These are phyloP conservation scores for Ceriops tagal DNA, from an alignment of 345 rosid genomes.

Conservation along the genomic window DNA sequence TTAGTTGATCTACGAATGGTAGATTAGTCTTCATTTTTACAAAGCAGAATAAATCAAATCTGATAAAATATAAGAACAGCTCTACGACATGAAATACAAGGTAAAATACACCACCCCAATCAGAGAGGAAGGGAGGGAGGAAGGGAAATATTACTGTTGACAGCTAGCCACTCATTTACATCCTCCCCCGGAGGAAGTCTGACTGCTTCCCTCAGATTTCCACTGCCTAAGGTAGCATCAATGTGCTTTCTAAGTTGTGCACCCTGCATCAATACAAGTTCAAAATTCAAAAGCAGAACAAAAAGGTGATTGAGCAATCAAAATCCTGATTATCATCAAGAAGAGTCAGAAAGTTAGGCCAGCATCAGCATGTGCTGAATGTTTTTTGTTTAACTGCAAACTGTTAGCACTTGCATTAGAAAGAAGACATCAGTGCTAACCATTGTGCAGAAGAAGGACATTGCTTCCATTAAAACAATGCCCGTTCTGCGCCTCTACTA, in stretches of 20 bases:
- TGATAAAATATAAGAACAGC: background rate
- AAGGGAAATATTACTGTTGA: slow-evolving; percentile 54
- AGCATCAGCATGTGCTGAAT: background rate
- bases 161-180: slow-evolving; percentile 98
- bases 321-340: background rate
- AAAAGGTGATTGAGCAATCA: background rate
- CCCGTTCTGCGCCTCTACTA: background rate
- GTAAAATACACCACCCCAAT: background rate
- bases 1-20: background rate
- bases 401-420: background rate
- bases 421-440: background rate
- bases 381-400: slow-evolving; percentile 1
- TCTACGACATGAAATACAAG: background rate
- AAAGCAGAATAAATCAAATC: background rate
- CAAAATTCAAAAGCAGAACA: slow-evolving; percentile 9
- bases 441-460: background rate
- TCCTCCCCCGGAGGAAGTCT: slow-evolving; percentile 99
- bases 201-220: slow-evolving; percentile 97
- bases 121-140: slow-evolving; percentile 20
- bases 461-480: background rate
- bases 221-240: slow-evolving; percentile 96
- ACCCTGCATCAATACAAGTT: slow-evolving; percentile 54
- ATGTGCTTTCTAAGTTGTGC: slow-evolving; percentile 96
- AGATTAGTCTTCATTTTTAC: background rate
- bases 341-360: background rate